Conservation (phyloP, 768 basidiomycete species). For the Suillus subaureus region DNA sequence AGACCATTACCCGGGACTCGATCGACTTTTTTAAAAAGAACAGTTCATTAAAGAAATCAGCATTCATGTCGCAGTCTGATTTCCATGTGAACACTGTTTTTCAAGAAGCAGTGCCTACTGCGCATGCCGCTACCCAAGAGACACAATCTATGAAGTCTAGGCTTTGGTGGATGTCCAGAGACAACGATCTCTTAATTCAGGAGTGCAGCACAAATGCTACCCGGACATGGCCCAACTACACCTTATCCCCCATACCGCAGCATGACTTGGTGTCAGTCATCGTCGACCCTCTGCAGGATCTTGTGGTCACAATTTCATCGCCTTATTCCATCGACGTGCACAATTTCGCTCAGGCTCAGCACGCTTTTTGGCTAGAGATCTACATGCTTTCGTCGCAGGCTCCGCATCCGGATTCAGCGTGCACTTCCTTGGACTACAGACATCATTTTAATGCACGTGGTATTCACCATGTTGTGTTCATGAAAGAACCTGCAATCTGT, state of each 20-base stretch:
- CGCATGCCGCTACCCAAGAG: background rate
- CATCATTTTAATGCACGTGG: background rate
- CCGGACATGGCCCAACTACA: background rate
- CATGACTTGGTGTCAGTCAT: background rate
- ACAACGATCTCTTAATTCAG: background rate
- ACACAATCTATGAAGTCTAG: background rate
- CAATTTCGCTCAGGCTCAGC: background rate
- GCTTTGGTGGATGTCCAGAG: background rate
- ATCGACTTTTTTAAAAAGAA: background rate
- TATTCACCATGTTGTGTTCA: background rate
- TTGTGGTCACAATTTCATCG: background rate
- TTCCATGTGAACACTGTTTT: background rate
- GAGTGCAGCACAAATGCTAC: background rate
- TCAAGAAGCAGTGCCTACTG: background rate
- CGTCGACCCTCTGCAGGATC: background rate
- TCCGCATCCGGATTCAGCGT: background rate
- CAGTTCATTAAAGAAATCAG: background rate
- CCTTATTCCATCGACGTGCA: background rate
- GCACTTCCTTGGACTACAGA: background rate
- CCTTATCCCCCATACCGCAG: too few species aligned
- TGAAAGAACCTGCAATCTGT: background rate
- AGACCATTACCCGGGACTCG: background rate
- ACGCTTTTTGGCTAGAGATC: background rate
- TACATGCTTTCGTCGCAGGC: background rate
- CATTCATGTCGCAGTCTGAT: background rate